A percentile compares a stretch with the other conserved stretches of the same genome.
Conservation (phyloP, 1,284 basidiomycete genomes). For the Vanrija pseudolonga region DNA sequence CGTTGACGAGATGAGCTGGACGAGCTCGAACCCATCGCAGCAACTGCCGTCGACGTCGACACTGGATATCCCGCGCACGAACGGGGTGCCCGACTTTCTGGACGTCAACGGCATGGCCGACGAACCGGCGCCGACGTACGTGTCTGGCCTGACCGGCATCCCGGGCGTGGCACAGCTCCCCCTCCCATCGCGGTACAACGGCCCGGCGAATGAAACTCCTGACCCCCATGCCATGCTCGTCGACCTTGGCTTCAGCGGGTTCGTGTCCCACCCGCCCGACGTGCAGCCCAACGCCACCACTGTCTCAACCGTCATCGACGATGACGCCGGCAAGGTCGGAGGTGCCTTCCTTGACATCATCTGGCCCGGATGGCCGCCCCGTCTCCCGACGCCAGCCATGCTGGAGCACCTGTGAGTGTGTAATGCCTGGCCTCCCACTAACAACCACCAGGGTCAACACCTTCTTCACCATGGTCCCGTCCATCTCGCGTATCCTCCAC, state of each 20-base stretch:
- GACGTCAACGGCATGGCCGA: no score
- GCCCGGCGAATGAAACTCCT: no score
- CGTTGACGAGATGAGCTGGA: no score
- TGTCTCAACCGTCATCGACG: slow-evolving; percentile 8
- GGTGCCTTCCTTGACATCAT: slow-evolving; percentile 31
- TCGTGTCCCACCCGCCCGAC: not conserved
- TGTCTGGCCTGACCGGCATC: no score
- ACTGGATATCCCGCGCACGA: no score
- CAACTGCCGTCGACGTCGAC: no score
- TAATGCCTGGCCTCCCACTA: not conserved
- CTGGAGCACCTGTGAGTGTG: slow-evolving; percentile 41
- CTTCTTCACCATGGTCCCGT: slow-evolving; percentile 43
- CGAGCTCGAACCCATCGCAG: no score
- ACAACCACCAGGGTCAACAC: slow-evolving; percentile 33
- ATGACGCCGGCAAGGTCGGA: slow-evolving; percentile 23
- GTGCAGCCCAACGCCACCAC: not conserved
- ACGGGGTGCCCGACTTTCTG: no score
- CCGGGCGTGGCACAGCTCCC: no score
- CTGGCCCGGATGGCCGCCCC: slow-evolving; percentile 44
- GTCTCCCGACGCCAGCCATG: slow-evolving; percentile 39
- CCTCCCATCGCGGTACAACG: no score
- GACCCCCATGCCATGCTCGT: no score
- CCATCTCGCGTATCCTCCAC: slow-evolving; percentile 43
- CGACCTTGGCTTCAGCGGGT: not conserved
- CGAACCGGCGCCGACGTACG: not conserved